phyloP scores from a whole-genome alignment of 2,329 filamentous ascomycete species.

The Diaporthe vexans region DNA sequence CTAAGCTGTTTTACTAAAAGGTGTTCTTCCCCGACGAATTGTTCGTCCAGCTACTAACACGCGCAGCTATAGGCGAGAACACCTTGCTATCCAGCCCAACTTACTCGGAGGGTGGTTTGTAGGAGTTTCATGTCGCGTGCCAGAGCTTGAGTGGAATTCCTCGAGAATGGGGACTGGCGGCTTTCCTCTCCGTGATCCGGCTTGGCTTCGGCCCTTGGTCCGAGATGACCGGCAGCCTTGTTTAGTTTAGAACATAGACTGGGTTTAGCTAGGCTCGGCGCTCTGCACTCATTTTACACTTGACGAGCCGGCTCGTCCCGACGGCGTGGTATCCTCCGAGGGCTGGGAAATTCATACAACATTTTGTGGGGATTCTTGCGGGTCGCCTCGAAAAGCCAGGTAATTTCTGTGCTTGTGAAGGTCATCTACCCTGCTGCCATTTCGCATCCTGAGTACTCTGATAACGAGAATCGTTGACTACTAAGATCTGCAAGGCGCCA shows the following conservation, averaged over 20 bases:
- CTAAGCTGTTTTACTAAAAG: not conserved
- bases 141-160: too few species aligned
- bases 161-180: not conserved
- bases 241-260: not conserved
- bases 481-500: not conserved
- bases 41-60: not conserved
- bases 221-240: not conserved
- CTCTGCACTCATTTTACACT: not conserved
- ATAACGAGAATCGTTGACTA: not conserved
- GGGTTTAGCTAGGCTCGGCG: constrained; percentile 1
- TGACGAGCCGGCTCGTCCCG: constrained; percentile 25
- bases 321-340: constrained; percentile 11
- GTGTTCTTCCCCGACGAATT: not conserved
- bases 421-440: not conserved
- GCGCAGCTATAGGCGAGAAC: too few species aligned
- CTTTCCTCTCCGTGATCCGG: constrained; percentile 1
- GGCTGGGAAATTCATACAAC: not conserved
- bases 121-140: not conserved
- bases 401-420: not conserved
- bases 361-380: not conserved
- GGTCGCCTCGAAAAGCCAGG: not conserved
- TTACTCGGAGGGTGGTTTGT: not conserved
- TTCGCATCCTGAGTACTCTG: not conserved
- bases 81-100: too few species aligned
- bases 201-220: constrained; percentile 9